Percentiles rank a stretch among this genome's conserved stretches.
These are phyloP conservation scores for Serendipita sp. DNA, from an alignment of 768 basidiomycete genomes.

Conservation along the genomic window DNA sequence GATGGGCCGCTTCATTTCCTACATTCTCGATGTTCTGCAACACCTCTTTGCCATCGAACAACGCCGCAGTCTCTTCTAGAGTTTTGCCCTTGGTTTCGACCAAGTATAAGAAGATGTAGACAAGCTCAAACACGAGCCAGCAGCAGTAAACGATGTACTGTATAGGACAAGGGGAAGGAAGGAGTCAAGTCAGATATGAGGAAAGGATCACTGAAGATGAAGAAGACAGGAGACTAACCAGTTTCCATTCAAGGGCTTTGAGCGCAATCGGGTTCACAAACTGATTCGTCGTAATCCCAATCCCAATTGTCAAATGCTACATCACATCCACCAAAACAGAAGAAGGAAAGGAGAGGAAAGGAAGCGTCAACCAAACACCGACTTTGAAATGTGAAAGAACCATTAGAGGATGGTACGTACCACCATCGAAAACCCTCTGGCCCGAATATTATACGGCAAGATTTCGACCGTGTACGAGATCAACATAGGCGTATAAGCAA, in stretches of 20 bases:
- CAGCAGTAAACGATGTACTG: constrained; percentile 45
- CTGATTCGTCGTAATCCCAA: constrained; percentile 61
- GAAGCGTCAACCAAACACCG: constrained; percentile 38
- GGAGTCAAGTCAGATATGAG: neutral
- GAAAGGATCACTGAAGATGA: neutral
- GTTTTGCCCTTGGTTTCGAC: constrained; percentile 52
- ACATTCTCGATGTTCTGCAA: constrained; percentile 28
- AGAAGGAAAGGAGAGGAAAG: neutral
- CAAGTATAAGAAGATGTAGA: constrained; percentile 38
- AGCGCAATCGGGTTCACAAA: constrained; percentile 69
- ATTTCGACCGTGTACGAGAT: no score
- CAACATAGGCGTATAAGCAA: no score
- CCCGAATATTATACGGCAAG: no score
- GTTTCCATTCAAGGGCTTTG: constrained; percentile 27
- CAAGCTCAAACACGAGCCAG: constrained; percentile 45
- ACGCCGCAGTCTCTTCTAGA: constrained; percentile 53
- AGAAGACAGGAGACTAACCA: constrained; percentile 15
- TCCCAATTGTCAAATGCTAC: constrained; percentile 45
- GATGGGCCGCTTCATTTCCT: constrained; percentile 35
- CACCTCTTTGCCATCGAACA: constrained; percentile 50
- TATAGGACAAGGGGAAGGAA: no score
- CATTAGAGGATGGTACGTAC: constrained; percentile 39
- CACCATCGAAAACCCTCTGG: constrained; percentile 52
- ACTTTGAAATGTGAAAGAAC: constrained; percentile 16
- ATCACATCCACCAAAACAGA: neutral